A percentile compares a stretch with the other conserved stretches of the same genome.
phyloP scores from a whole-genome alignment of 2,329 filamentous ascomycete genomes.

The Aspergillus latus region DNA sequence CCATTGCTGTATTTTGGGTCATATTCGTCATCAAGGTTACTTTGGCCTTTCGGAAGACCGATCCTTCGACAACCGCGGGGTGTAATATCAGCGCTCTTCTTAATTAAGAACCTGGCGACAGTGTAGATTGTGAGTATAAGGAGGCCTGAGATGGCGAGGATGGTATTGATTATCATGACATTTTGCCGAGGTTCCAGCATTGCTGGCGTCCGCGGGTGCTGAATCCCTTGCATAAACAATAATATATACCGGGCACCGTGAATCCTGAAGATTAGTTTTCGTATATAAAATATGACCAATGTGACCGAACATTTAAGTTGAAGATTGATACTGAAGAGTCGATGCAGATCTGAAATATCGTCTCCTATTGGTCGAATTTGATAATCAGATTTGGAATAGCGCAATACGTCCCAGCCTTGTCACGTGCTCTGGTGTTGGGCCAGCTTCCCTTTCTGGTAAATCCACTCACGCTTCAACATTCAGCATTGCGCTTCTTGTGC shows the following conservation, averaged over 20 bases:
- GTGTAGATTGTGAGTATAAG: background rate
- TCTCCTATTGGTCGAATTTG: background rate
- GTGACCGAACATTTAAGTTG: no score
- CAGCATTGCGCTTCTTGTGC: no score
- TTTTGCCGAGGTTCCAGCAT: no score
- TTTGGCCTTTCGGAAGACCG: constrained; percentile 46
- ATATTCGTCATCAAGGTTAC: constrained; percentile 59
- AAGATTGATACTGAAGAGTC: background rate
- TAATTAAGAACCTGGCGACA: background rate
- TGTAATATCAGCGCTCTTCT: background rate
- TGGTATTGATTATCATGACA: background rate
- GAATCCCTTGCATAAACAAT: no score
- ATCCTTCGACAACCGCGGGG: constrained; percentile 55
- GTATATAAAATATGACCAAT: no score
- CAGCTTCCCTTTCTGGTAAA: no score
- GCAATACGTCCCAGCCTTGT: background rate
- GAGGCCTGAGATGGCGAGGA: background rate
- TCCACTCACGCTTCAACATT: no score
- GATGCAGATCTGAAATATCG: no score
- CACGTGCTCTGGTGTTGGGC: no score
- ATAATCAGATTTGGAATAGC: background rate
- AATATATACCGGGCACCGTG: no score
- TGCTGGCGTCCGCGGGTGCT: no score
- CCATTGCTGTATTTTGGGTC: constrained; percentile 50
- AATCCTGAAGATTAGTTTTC: no score